Conservation (phyloP, 768 basidiomycete genomes). For the Lentinus brumalis region DNA sequence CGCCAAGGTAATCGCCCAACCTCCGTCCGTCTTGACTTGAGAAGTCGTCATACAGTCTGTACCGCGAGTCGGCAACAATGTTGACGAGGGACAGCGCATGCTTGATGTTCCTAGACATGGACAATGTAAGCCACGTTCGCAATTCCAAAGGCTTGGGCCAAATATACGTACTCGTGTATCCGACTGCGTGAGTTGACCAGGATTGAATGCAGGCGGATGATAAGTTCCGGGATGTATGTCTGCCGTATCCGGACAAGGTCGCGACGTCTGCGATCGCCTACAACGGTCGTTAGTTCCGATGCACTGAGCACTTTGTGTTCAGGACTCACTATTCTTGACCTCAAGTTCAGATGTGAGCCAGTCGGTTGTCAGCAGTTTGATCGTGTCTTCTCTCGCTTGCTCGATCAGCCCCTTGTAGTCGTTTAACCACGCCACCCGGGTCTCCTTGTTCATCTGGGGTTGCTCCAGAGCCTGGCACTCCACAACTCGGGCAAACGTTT, state of each 20-base stretch:
- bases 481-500: slow-evolving; percentile 58
- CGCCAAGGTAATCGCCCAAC: slow-evolving; percentile 72
- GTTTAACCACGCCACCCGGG: slow-evolving; percentile 58
- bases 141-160: background rate
- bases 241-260: slow-evolving; percentile 85
- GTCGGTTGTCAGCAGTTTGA: slow-evolving; percentile 73
- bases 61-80: slow-evolving; percentile 84
- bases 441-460: slow-evolving; percentile 59
- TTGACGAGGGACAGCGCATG: slow-evolving; percentile 77
- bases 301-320: background rate
- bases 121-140: background rate
- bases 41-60: slow-evolving; percentile 86
- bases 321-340: slow-evolving; percentile 38
- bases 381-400: slow-evolving; percentile 61
- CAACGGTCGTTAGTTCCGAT: background rate
- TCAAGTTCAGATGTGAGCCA: slow-evolving; percentile 69
- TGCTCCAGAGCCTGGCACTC: slow-evolving; percentile 62
- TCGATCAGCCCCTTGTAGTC: slow-evolving; percentile 71
- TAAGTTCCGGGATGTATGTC: slow-evolving; percentile 86
- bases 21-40: slow-evolving; percentile 58
- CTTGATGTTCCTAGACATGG: slow-evolving; percentile 64
- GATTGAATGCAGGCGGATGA: slow-evolving; percentile 79
- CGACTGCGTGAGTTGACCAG: slow-evolving; percentile 63
- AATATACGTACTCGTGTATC: slow-evolving; percentile 61
- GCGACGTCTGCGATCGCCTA: slow-evolving; percentile 53